Percentiles rank a stretch among this genome's conserved stretches.
Conservation (phyloP, 2,329 filamentous ascomycete species). For the Fusarium sp. region DNA sequence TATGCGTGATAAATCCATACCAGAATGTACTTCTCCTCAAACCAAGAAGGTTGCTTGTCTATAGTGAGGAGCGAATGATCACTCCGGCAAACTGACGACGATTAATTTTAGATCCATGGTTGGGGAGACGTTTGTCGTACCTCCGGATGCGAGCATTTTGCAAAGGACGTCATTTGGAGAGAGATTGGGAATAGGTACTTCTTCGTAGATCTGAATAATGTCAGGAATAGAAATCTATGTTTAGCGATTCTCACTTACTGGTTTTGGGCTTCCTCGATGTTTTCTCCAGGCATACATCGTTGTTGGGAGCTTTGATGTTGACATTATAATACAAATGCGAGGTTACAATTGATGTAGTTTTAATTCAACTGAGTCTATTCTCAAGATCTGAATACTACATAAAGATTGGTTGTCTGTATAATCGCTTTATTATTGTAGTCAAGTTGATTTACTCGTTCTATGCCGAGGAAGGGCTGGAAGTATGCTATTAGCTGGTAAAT, state of each 20-base stretch:
- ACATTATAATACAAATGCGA: neutral
- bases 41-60: conserved; percentile 38
- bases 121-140: neutral
- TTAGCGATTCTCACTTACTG: neutral
- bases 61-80: conserved; percentile 31
- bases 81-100: conserved; percentile 17
- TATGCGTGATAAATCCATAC: neutral
- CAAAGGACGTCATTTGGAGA: conserved; percentile 21
- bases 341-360: neutral
- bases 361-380: neutral
- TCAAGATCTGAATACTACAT: neutral
- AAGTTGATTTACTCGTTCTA: neutral
- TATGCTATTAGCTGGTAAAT: neutral
- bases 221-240: fast-evolving
- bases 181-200: conserved; percentile 1
- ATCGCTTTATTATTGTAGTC: neutral
- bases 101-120: neutral
- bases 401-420: neutral
- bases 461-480: neutral
- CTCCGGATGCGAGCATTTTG: conserved; percentile 26
- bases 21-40: conserved; percentile 33
- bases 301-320: neutral
- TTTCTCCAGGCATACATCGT: conserved; percentile 53
- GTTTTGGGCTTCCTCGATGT: conserved; percentile 46
- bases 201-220: conserved; percentile 7